Base-by-base conservation (phyloP, 495 filamentous ascomycete species). In the Hypoxylon perforatum region DNA sequence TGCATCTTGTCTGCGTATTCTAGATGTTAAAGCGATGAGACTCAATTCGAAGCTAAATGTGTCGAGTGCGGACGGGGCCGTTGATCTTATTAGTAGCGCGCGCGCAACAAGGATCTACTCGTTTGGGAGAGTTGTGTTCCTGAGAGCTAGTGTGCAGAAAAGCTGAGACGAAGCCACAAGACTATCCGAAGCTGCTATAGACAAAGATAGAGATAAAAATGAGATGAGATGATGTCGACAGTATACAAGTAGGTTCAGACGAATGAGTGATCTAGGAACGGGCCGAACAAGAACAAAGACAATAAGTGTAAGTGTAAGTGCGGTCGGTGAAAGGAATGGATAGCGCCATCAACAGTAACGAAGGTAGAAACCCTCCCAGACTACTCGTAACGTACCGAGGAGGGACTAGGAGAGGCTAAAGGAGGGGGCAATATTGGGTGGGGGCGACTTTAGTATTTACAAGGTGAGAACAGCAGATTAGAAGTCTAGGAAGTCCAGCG, bases 1-100 rank as follows among this genome's bases (percentile, higher is more conserved):
- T 60, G 65, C 60, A 69, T 69, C 47, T 57, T 69, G 35, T 19
- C 39, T 47, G 19, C 47, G 30, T 41, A 42, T 19, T 45, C 10
- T 15, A 35, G 14, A 50, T 44, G 12, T 25, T 7, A 42, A 45
- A 38, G 15, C 30, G 50, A 33, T 45, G 30, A 33, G 30, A 10
- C 30, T 12, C 21, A 23, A 38, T 66, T 6, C 21, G 19, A 19
- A 35, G 42, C 42, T 67, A 48, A 21, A 21, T n/a, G 30, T 30
- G 23, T 44, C 12, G 39, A 12, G 51, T 17, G 21, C 5, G 25
- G 39, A 4, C 22, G 19, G 19, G n/a, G 33, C 38, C 4, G 4
- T 53, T 28, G 30, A 28, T 45, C 38, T 57, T 18, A 4, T 35
- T 46, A 38, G 49, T 25, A 18, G 49, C 55, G 23, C 55, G 15